phyloP scores from a whole-genome alignment of 306 rosid species.

The Gastrolobium villosum region DNA sequence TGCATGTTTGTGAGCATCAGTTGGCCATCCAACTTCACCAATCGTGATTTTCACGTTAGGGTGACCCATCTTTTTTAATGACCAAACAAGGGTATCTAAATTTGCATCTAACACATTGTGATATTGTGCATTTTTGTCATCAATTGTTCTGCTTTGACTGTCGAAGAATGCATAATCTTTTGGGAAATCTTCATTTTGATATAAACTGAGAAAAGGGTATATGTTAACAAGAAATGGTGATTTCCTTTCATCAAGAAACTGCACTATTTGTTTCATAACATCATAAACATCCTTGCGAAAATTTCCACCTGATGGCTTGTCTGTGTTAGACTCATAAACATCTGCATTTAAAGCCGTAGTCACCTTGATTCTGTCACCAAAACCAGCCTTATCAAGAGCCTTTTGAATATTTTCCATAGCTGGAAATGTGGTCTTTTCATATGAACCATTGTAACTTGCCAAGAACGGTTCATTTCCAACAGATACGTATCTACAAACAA shows the following conservation, averaged over 20 bases:
- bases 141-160: conserved; percentile 12
- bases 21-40: conserved; percentile 97
- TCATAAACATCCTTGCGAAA: conserved; percentile 60
- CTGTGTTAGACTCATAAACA: conserved; percentile 65
- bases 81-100: conserved; percentile 66
- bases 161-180: conserved; percentile 73
- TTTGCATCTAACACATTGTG: conserved; percentile 81
- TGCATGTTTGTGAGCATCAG: conserved; percentile 67
- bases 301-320: conserved; percentile 68
- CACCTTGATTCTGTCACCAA: conserved; percentile 64
- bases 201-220: conserved; percentile 82
- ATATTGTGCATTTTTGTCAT: conserved; percentile 57
- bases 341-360: conserved; percentile 79
- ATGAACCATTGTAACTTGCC: conserved; percentile 64
- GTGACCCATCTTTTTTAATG: conserved; percentile 61
- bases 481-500: conserved; percentile 62
- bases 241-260: conserved; percentile 54
- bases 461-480: conserved; percentile 93
- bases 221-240: conserved; percentile 80
- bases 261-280: conserved; percentile 54
- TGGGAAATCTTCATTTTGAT: conserved; percentile 57
- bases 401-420: conserved; percentile 77
- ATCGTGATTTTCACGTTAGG: conserved; percentile 55
- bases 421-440: conserved; percentile 54
- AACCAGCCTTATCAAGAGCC: conserved; percentile 69